A percentile compares a stretch with the other conserved stretches of the same genome.
phyloP scores from a whole-genome alignment of 2,329 filamentous ascomycete species.

The Calonectria hawksworthii region DNA sequence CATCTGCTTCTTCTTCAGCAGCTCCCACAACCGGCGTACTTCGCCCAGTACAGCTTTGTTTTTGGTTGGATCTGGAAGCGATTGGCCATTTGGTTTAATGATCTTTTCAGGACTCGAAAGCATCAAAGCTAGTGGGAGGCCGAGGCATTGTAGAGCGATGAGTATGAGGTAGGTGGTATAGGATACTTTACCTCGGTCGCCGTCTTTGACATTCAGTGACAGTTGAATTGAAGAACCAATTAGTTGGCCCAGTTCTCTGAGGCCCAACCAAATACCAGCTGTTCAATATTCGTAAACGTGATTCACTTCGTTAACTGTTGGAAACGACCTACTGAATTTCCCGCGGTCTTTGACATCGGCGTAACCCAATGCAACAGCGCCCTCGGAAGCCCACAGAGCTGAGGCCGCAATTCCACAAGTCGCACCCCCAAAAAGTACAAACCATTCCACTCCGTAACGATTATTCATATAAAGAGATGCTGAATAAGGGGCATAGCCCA shows the following conservation, averaged over 20 bases:
- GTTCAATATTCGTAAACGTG: constrained; percentile 16
- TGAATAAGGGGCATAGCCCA: constrained; percentile 64
- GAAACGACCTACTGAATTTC: constrained; percentile 49
- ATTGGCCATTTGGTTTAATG: constrained; percentile 38
- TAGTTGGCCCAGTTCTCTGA: constrained; percentile 66
- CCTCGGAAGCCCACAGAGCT: constrained; percentile 66
- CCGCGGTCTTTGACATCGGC: constrained; percentile 62
- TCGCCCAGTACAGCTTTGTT: constrained; percentile 36
- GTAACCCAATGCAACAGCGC: constrained; percentile 64
- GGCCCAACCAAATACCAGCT: constrained; percentile 66
- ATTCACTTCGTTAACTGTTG: background rate
- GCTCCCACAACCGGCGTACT: constrained; percentile 42
- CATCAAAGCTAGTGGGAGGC: constrained; percentile 40
- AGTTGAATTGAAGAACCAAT: constrained; percentile 66
- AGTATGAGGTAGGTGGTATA: constrained; percentile 44
- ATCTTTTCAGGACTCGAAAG: constrained; percentile 42
- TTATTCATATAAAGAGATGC: constrained; percentile 66
- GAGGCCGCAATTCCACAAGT: constrained; percentile 65
- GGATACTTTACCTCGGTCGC: constrained; percentile 47
- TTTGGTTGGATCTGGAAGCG: constrained; percentile 23
- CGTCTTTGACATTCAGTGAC: constrained; percentile 60
- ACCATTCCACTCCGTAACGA: constrained; percentile 65
- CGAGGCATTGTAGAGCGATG: constrained; percentile 43
- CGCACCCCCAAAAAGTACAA: constrained; percentile 64
- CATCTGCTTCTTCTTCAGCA: constrained; percentile 60